A percentile compares a stretch with the other conserved stretches of the same genome.
phyloP scores from a whole-genome alignment of 768 basidiomycete species.

The Boletus rubroflammeus region DNA sequence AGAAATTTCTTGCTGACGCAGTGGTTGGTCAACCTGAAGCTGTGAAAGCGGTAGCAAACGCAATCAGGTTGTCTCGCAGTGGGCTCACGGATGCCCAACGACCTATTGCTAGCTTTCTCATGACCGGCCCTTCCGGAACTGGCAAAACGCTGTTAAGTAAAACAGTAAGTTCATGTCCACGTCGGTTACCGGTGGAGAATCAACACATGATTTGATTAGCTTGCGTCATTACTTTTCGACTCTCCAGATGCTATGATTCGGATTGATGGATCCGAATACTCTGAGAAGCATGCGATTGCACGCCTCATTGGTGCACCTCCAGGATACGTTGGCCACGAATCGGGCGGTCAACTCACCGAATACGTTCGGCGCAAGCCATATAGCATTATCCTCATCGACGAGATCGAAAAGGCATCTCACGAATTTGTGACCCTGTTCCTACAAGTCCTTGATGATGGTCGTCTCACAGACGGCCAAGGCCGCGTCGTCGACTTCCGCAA shows the following conservation, averaged over 20 bases:
- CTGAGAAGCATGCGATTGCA: conserved; percentile 75
- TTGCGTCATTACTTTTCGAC: conserved; percentile 87
- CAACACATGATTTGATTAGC: conserved; percentile 39
- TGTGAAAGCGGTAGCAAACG: conserved; percentile 89
- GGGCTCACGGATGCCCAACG: conserved; percentile 87
- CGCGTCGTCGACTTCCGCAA: conserved; percentile 84
- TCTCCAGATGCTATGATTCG: conserved; percentile 90
- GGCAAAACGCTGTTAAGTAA: conserved; percentile 90
- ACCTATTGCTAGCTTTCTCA: conserved; percentile 90
- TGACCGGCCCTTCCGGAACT: conserved; percentile 89
- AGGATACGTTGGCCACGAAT: conserved; percentile 90
- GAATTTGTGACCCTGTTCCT: conserved; percentile 69
- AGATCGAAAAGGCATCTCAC: conserved; percentile 87
- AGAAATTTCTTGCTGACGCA: conserved; percentile 69
- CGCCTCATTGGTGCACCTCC: conserved; percentile 70
- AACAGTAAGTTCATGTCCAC: conserved; percentile 51
- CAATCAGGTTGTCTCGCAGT: conserved; percentile 87
- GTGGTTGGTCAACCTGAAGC: conserved; percentile 92
- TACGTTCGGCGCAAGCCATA: conserved; percentile 91
- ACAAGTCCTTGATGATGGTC: conserved; percentile 90
- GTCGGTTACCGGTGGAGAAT: not conserved
- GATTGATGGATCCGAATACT: conserved; percentile 91
- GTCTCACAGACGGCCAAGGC: conserved; percentile 91
- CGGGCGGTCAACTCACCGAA: conserved; percentile 89
- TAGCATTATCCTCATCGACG: conserved; percentile 79